These are phyloP conservation scores for Coemansia erecta DNA, from an alignment of 192 early-diverging fungal species.

Conservation along the genomic window DNA sequence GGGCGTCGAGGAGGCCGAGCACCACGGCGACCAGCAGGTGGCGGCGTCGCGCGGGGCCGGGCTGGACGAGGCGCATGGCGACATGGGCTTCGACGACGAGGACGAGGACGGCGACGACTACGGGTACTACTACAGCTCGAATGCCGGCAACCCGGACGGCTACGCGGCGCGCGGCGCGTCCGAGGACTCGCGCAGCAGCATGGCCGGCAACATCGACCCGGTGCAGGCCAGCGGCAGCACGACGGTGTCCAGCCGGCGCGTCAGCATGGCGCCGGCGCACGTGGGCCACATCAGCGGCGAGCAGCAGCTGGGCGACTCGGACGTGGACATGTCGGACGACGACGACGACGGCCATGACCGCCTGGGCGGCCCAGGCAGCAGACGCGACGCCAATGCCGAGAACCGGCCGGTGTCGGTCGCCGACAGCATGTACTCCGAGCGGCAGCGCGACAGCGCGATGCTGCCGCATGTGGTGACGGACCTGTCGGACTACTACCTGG, in stretches of 20 bases:
- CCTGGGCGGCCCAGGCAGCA: not conserved
- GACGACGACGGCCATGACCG: slow-evolving; percentile 1
- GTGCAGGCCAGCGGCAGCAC: slow-evolving; percentile 12
- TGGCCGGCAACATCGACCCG: slow-evolving; percentile 3
- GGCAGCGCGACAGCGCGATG: slow-evolving; percentile 21
- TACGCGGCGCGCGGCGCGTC: slow-evolving; percentile 1
- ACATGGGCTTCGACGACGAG: slow-evolving; percentile 22
- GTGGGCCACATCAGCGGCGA: slow-evolving; percentile 39
- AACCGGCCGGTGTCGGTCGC: slow-evolving; percentile 7
- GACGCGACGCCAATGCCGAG: slow-evolving; percentile 4
- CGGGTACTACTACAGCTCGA: slow-evolving; percentile 43
- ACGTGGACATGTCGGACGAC: slow-evolving; percentile 20
- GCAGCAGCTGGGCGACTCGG: slow-evolving; percentile 20
- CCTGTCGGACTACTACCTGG: slow-evolving; percentile 27
- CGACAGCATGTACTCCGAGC: slow-evolving; percentile 7
- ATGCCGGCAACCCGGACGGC: slow-evolving; percentile 18
- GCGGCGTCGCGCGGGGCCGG: not conserved
- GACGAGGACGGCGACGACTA: slow-evolving; percentile 29
- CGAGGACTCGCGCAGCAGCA: not conserved
- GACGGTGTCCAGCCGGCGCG: slow-evolving; percentile 19
- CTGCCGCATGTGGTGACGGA: slow-evolving; percentile 13
- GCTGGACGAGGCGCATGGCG: slow-evolving; percentile 3
- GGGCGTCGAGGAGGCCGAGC: slow-evolving; percentile 2
- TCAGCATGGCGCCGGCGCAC: slow-evolving; percentile 35
- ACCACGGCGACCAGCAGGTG: slow-evolving; percentile 9